Base-by-base conservation (phyloP, 2,329 filamentous ascomycete genomes). In the Clarireedia homoeocarpa region DNA sequence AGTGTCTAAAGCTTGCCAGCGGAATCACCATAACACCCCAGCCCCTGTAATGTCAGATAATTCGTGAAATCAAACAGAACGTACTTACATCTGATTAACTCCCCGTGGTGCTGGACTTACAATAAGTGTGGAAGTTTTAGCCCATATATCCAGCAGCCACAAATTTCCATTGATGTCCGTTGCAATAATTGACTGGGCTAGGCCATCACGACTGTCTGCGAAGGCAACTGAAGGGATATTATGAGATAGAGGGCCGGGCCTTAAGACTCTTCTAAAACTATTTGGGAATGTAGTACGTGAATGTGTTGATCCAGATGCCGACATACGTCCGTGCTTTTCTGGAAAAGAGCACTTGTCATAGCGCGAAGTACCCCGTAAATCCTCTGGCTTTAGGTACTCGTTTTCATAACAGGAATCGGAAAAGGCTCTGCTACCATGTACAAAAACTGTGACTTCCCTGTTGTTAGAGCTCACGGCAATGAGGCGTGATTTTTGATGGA, bases 381-480 rank as follows among this genome's bases (percentile, higher is more conserved):
- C 27, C 27, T 30, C 27, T 30, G 6, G 27, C 27, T 30, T 30
- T 30, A 30, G 27, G 27, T 23, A 12, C 5, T 53, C n/a, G n/a
- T 39, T 38, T 15, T 23, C 20, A 53, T 17, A 30, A n/a, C 20
- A 40, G 14, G 38, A 40, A 40, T 40, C 38, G 15, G 15, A 15
- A 14, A 17, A 40, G 38, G 38, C 17, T 17, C 15, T 17, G 17
- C 17, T 56, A 14, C 46, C 56, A 44, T 52, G 52, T 12, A 55
- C 38, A 48, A 82, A 83, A 0, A 83, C 75, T 0, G 74, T 77
- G 27, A 88, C 77, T 15, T 73, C 66, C 23, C 76, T 74, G 0
- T 78, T 80, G 68, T 99, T 99, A 0, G 88, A 84, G 63, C 88
- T 89, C 40, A 95, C 85, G 0, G 92, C 94, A 60, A 99, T 86